Conservation (phyloP, 169 alveolate species). For the Cryptosporidium andersoni region DNA sequence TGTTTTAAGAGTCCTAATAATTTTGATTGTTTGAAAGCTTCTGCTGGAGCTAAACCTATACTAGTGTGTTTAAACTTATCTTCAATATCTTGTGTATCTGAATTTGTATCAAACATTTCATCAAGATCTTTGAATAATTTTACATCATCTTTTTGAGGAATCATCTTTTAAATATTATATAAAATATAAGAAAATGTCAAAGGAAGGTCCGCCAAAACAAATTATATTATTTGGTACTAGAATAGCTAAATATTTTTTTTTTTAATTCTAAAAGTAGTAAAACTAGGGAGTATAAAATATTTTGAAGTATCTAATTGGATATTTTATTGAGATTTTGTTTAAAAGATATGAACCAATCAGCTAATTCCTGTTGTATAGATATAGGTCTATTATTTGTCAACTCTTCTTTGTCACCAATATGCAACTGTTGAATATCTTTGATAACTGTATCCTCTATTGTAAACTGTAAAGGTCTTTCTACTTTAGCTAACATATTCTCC, state of each 20-base stretch:
- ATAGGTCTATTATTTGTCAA: conserved; percentile 5
- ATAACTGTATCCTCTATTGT: conserved; percentile 41
- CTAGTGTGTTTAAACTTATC: conserved; percentile 13
- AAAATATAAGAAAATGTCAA: neutral
- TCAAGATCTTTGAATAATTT: neutral
- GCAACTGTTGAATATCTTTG: conserved; percentile 34
- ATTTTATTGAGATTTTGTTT: conserved; percentile 15
- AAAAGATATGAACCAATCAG: conserved; percentile 61
- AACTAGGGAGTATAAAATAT: neutral
- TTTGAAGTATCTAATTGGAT: neutral
- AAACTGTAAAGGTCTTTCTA: conserved; percentile 39
- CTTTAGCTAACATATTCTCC: conserved; percentile 47
- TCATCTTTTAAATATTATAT: neutral
- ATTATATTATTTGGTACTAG: neutral
- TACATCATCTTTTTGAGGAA: neutral
- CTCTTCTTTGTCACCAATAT: conserved; percentile 20
- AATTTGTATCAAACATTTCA: conserved; percentile 45
- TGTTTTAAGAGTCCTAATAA: neutral
- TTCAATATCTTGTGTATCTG: conserved; percentile 6
- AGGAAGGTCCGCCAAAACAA: neutral
- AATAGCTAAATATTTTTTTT: neutral
- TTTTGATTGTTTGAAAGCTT: conserved; percentile 15
- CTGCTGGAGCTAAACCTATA: conserved; percentile 20
- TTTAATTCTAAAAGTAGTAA: too few relatives aligned
- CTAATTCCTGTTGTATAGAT: conserved; percentile 55